Conservation (phyloP, 306 rosid species). For the Carpinus viminea region DNA sequence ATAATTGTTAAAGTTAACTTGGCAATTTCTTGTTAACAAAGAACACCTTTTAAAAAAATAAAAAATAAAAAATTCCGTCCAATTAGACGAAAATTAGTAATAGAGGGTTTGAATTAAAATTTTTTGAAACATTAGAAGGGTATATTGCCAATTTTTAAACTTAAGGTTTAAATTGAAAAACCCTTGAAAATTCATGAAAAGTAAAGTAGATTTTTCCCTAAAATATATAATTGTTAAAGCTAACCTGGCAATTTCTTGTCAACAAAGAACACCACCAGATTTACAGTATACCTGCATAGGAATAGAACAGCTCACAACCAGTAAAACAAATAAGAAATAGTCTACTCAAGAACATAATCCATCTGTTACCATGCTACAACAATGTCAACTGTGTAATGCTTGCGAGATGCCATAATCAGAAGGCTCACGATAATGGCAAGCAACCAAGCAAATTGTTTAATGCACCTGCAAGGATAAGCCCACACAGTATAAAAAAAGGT, state of each 20-base stretch:
- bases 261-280: slow-evolving; percentile 44
- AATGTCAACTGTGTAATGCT: slow-evolving; percentile 53
- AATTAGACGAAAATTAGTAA: too few species aligned
- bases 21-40: slow-evolving; percentile 45
- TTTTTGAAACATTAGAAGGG: too few species aligned
- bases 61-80: too few species aligned
- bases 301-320: neutral
- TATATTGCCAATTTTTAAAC: too few species aligned
- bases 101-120: too few species aligned
- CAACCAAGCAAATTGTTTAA: slow-evolving; percentile 54
- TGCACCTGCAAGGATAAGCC: slow-evolving; percentile 33
- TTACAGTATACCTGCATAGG: slow-evolving; percentile 50
- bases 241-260: slow-evolving; percentile 51
- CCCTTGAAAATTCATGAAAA: too few species aligned
- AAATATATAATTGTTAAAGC: neutral
- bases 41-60: too few species aligned
- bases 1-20: slow-evolving; percentile 29
- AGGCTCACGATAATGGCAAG: slow-evolving; percentile 47
- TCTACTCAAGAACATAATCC: neutral
- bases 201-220: too few species aligned
- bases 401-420: slow-evolving; percentile 56
- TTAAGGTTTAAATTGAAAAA: too few species aligned
- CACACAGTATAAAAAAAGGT: neutral
- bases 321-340: neutral
- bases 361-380: slow-evolving; percentile 45